Conservation (phyloP, 2,329 filamentous ascomycete species). For the Ceratocystis cacaofunesta region DNA sequence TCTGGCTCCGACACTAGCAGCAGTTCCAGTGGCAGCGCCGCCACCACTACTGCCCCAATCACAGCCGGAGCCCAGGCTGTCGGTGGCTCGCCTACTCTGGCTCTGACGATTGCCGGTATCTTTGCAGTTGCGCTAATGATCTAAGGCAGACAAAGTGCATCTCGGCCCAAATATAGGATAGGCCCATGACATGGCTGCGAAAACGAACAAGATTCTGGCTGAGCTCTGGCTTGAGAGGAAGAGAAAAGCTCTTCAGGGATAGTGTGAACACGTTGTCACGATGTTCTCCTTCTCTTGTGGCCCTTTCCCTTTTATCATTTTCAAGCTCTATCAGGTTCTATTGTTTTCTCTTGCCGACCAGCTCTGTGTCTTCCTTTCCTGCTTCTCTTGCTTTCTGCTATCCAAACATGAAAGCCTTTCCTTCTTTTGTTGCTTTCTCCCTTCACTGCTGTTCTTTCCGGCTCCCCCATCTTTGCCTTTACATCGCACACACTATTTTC, state of each 20-base stretch:
- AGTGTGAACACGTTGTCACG: background rate
- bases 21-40: background rate
- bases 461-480: background rate
- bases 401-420: background rate
- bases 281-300: background rate
- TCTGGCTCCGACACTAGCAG: background rate
- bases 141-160: background rate
- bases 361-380: background rate
- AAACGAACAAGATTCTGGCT: background rate
- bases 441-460: background rate
- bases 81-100: background rate
- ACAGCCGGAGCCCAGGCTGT: background rate
- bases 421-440: background rate
- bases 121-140: background rate
- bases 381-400: background rate
- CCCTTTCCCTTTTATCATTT: too few relatives aligned
- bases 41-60: background rate
- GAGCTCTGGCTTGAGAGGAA: background rate
- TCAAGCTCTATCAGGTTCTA: background rate
- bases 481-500: too few relatives aligned
- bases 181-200: too few relatives aligned
- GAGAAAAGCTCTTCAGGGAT: background rate
- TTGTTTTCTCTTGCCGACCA: background rate
- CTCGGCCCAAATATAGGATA: too few relatives aligned
- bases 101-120: background rate